These are phyloP conservation scores for Sporodiniella umbellata DNA, from an alignment of 371 early-diverging fungal species.

Conservation along the genomic window DNA sequence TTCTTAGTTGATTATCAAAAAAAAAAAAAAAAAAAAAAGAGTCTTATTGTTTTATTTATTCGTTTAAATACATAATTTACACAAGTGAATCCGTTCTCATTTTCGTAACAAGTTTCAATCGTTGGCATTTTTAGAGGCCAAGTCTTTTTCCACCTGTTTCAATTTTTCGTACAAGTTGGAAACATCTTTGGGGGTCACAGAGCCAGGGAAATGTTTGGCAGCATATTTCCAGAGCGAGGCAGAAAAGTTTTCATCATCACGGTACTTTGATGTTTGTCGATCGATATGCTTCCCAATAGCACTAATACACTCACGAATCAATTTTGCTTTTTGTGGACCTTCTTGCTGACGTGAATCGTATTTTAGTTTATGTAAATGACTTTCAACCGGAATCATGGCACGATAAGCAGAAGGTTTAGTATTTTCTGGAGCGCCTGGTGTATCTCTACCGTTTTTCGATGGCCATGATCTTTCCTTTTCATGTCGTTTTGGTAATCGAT, in stretches of 20 bases:
- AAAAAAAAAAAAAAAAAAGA: neutral
- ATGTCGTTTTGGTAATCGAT: conserved; percentile 4
- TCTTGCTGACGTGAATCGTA: conserved; percentile 47
- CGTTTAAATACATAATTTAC: neutral
- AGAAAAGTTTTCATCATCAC: conserved; percentile 8
- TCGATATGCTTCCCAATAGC: conserved; percentile 64
- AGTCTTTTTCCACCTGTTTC: neutral
- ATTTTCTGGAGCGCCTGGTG: conserved; percentile 6
- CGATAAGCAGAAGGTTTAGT: conserved; percentile 8
- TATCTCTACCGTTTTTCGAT: conserved; percentile 3
- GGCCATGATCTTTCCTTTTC: conserved; percentile 12
- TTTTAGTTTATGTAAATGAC: conserved; percentile 24
- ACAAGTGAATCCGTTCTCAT: neutral
- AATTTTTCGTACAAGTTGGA: conserved; percentile 55
- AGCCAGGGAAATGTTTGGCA: conserved; percentile 60
- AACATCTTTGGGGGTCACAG: conserved; percentile 47
- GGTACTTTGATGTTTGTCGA: conserved; percentile 6
- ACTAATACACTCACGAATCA: conserved; percentile 58
- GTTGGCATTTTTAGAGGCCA: neutral
- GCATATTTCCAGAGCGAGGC: conserved; percentile 62
- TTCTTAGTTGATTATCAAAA: no score
- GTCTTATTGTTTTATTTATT: neutral
- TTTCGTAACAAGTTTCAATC: no score
- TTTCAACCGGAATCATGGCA: conserved; percentile 18
- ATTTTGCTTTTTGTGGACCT: conserved; percentile 52